A percentile compares a stretch with the other conserved stretches of the same genome.
Evolutionary conservation across 1,284 basidiomycete genomes (phyloP).

Genomic region (Taiwanofungus camphoratus): DNA sequence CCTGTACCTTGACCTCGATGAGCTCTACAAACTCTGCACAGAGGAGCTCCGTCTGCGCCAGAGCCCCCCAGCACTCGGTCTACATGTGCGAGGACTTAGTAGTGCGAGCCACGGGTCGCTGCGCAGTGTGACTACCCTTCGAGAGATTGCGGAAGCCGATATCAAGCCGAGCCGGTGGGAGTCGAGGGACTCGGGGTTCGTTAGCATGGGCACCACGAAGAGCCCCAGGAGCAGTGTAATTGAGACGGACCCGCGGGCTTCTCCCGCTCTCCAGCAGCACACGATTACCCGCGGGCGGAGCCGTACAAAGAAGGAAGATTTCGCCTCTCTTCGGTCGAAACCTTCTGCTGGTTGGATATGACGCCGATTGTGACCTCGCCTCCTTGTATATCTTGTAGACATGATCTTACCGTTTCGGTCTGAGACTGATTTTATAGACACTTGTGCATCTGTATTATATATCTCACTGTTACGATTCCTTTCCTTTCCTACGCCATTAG

Average conservation of each 20-base stretch:
- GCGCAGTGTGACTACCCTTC: constrained; percentile 29
- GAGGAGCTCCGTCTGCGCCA: constrained; percentile 52
- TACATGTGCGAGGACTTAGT: constrained; percentile 25
- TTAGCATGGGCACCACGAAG: constrained; percentile 15
- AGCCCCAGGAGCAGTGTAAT: constrained; percentile 6
- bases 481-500: no score
- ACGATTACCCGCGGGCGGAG: constrained; percentile 7
- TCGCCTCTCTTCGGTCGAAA: constrained; percentile 15
- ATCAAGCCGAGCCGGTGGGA: constrained; percentile 9
- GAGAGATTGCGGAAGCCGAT: constrained; percentile 21
- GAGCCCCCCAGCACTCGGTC: constrained; percentile 15
- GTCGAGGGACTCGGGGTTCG: constrained; percentile 21
- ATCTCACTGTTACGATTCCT: no score
- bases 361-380: constrained; percentile 1
- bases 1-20: constrained; percentile 57
- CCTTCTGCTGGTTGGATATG: constrained; percentile 25
- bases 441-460: no score
- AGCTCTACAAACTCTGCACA: constrained; percentile 54
- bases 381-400: constrained; percentile 2
- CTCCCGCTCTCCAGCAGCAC: constrained; percentile 12
- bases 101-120: constrained; percentile 23
- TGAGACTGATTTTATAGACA: neutral
- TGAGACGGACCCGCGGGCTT: constrained; percentile 11
- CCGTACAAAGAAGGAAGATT: constrained; percentile 15
- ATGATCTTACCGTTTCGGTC: no score